A percentile compares a stretch with the other conserved stretches of the same genome.
Conservation (phyloP, 768 basidiomycete species). For the Lactarius quietus region DNA sequence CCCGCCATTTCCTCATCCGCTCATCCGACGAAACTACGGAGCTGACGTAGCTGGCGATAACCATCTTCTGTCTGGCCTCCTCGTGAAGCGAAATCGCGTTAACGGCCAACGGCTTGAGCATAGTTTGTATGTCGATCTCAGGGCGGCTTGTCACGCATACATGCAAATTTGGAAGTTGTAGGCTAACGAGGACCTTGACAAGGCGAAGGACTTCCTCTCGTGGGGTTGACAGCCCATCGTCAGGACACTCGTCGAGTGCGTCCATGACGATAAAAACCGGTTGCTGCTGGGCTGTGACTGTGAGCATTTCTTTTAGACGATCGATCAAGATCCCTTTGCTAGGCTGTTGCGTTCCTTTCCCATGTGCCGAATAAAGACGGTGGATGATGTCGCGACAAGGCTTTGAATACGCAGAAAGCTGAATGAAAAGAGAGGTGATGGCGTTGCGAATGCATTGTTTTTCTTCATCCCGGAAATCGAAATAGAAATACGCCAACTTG, state of each 20-base stretch:
- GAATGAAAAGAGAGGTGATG: no score
- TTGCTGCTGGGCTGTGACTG: not conserved
- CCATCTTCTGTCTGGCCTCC: no score
- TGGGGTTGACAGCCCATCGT: not conserved
- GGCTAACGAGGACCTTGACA: not conserved
- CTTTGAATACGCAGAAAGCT: no score
- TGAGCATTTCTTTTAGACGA: not conserved
- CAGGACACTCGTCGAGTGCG: not conserved
- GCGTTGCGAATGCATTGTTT: no score
- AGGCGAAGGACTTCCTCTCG: not conserved
- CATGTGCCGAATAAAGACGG: not conserved
- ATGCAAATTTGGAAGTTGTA: not conserved
- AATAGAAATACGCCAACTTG: no score
- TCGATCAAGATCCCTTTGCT: not conserved
- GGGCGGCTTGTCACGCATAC: not conserved
- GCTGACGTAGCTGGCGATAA: no score
- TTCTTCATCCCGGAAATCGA: no score
- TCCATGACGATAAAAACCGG: not conserved
- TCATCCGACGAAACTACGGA: no score
- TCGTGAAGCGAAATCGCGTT: no score
- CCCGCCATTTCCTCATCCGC: no score
- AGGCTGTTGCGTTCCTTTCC: not conserved
- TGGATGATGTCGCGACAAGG: not conserved
- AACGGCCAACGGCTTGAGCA: no score
- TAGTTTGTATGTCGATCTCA: not conserved